Evolutionary conservation across 495 filamentous ascomycete genomes (phyloP).

Genomic region (Penicillium riverlandense): DNA sequence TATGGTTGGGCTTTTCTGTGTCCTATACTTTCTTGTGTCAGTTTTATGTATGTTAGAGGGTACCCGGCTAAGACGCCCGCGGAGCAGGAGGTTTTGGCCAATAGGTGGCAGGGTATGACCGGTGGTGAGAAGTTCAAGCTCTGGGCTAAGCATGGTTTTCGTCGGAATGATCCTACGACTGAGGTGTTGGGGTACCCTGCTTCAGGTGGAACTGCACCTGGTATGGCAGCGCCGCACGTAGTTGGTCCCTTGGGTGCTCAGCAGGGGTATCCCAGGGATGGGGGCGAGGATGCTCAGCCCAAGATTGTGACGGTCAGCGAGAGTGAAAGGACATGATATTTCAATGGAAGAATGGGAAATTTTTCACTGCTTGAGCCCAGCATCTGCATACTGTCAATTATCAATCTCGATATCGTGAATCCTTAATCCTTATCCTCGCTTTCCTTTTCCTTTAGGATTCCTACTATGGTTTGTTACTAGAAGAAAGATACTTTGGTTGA

Average conservation of each 20-base stretch:
- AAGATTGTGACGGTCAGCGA: conserved; percentile 6
- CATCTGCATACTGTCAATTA: too few species aligned
- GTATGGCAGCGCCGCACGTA: neutral
- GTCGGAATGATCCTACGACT: conserved; percentile 5
- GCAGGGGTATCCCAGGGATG: conserved; percentile 1
- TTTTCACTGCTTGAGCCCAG: too few species aligned
- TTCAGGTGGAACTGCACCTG: neutral
- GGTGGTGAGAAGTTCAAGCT: conserved; percentile 20
- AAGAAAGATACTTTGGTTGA: neutral
- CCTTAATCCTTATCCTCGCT: neutral
- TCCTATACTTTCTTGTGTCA: conserved; percentile 21
- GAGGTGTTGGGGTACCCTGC: conserved; percentile 1
- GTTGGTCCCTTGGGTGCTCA: neutral
- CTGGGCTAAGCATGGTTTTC: conserved; percentile 32
- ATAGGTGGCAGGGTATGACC: conserved; percentile 26
- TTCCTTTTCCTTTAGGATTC: neutral
- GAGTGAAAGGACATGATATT: neutral
- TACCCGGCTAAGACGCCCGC: conserved; percentile 19
- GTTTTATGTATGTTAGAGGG: conserved; percentile 28
- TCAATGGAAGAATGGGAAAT: too few species aligned
- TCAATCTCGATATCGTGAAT: too few species aligned
- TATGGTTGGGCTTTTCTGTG: conserved; percentile 25
- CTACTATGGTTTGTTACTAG: neutral
- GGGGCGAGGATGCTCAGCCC: conserved; percentile 2
- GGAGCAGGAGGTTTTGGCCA: conserved; percentile 11